Evolutionary conservation across 805 yeast genomes (phyloP).

Genomic region (Candida golubevii): DNA sequence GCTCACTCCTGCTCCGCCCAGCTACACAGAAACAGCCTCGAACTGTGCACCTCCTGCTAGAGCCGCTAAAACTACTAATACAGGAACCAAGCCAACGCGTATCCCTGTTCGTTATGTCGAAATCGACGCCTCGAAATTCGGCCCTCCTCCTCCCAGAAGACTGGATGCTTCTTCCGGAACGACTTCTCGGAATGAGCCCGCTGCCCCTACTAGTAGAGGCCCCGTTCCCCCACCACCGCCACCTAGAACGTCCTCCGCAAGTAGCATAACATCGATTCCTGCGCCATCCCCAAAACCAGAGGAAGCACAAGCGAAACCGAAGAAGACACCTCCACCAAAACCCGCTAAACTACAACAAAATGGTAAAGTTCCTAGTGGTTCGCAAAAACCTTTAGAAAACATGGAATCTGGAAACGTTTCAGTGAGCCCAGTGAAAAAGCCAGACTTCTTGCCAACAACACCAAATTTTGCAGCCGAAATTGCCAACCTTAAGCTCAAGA

Average conservation of each 20-base stretch:
- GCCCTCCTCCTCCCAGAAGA: conserved; percentile 44
- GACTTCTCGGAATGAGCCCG: neutral
- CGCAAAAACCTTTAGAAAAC: no score
- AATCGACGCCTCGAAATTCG: conserved; percentile 34
- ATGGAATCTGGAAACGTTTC: no score
- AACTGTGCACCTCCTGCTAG: neutral
- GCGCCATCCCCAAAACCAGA: neutral
- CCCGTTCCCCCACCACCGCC: conserved; percentile 9
- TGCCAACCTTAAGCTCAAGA: conserved; percentile 9
- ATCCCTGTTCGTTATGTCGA: conserved; percentile 21
- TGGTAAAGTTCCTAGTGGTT: neutral
- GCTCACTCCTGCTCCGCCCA: conserved; percentile 3
- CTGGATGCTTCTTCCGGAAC: conserved; percentile 1
- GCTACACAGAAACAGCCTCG: conserved; percentile 1
- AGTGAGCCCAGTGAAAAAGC: no score
- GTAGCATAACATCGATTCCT: neutral
- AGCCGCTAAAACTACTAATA: neutral
- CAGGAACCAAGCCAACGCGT: neutral
- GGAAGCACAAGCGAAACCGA: conserved; percentile 9
- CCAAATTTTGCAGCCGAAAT: conserved; percentile 28
- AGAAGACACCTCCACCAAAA: conserved; percentile 41
- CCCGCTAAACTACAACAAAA: conserved; percentile 26
- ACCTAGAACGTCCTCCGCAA: conserved; percentile 6
- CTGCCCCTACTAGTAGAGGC: neutral
- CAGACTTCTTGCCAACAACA: no score